Evolutionary conservation across 768 basidiomycete species (phyloP).

Genomic region (Calocera cornea): DNA sequence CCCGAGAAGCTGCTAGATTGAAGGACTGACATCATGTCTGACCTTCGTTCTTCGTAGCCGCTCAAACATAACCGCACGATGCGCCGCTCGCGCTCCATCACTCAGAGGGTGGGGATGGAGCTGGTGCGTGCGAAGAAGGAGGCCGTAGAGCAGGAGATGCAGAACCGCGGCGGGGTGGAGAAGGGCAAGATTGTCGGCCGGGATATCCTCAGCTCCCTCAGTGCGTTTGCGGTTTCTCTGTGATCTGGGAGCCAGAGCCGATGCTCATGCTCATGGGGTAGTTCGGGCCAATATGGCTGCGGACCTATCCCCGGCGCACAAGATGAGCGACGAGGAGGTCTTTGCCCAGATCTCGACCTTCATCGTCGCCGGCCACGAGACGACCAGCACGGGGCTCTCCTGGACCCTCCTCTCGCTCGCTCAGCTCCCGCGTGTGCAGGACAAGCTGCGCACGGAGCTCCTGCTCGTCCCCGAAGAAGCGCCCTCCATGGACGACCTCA

Average conservation of each 20-base stretch:
- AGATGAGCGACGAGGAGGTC: conserved; percentile 78
- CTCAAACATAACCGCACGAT: conserved; percentile 33
- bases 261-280: conserved; percentile 21
- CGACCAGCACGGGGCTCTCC: conserved; percentile 65
- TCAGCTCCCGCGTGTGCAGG: conserved; percentile 50
- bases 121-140: conserved; percentile 66
- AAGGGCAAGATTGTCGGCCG: conserved; percentile 39
- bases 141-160: conserved; percentile 36
- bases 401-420: conserved; percentile 75
- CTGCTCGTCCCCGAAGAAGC: conserved; percentile 27
- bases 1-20: conserved; percentile 8
- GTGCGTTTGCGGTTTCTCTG: conserved; percentile 34
- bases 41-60: too few species aligned
- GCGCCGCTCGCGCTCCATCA: conserved; percentile 33
- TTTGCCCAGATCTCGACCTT: conserved; percentile 78
- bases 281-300: conserved; percentile 72
- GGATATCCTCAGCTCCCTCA: conserved; percentile 62
- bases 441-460: conserved; percentile 54
- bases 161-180: conserved; percentile 25
- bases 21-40: too few species aligned
- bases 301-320: conserved; percentile 37
- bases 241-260: neutral
- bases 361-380: conserved; percentile 83
- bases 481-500: conserved; percentile 36
- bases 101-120: conserved; percentile 40